Conservation (phyloP, 2,329 filamentous ascomycete species). For the Pseudogymnoascus sp. region DNA sequence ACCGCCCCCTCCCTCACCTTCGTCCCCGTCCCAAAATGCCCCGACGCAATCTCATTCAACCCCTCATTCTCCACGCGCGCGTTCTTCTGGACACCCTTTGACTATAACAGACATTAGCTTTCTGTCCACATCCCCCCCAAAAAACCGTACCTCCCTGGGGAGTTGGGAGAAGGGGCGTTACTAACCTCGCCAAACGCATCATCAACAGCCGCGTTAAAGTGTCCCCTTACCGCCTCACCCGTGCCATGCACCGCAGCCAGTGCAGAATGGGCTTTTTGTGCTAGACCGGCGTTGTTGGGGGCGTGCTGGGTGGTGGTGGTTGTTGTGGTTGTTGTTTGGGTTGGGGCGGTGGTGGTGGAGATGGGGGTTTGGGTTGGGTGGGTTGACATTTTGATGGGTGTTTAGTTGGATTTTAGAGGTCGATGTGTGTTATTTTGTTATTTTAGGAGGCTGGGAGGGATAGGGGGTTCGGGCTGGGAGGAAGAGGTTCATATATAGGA, state of each 20-base stretch:
- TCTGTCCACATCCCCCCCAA: not conserved
- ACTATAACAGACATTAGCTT: constrained; percentile 1
- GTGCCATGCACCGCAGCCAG: constrained; percentile 17
- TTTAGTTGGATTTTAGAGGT: not conserved
- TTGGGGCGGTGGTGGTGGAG: not conserved
- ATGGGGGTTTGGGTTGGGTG: not conserved
- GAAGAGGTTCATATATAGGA: not conserved
- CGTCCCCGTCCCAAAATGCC: constrained; percentile 16
- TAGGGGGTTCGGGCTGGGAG: not conserved
- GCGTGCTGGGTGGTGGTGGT: not conserved
- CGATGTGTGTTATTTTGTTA: not conserved
- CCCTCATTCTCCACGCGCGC: constrained; percentile 17
- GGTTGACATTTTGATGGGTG: not conserved
- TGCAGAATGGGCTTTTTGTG: not conserved
- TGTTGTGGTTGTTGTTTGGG: not conserved
- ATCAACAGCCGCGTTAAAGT: constrained; percentile 19
- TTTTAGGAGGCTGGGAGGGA: not conserved
- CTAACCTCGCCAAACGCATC: constrained; percentile 16
- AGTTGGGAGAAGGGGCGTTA: not conserved
- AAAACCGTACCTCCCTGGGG: not conserved
- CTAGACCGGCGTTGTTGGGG: not conserved
- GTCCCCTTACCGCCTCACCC: constrained; percentile 19
- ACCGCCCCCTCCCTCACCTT: constrained; percentile 21
- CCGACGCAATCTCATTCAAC: constrained; percentile 17
- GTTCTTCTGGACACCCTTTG: constrained; percentile 18